phyloP scores from a whole-genome alignment of 2,329 filamentous ascomycete species.

The Ascosphaera aggregata region DNA sequence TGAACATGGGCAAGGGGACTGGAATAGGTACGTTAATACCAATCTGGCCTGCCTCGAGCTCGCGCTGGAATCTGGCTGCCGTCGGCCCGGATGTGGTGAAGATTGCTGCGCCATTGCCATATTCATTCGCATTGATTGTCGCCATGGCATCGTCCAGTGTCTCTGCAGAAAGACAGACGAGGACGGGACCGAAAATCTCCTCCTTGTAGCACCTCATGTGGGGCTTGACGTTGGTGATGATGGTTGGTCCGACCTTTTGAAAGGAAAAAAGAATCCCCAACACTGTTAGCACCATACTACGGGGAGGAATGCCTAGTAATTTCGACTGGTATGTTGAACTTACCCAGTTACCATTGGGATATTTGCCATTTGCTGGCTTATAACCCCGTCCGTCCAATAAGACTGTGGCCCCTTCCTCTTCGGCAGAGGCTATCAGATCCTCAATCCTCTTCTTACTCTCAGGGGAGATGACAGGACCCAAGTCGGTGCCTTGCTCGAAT shows the following conservation, averaged over 20 bases:
- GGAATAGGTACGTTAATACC: constrained; percentile 45
- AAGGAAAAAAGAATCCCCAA: background rate
- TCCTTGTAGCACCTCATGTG: constrained; percentile 44
- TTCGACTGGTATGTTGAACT: constrained; percentile 8
- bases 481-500: constrained; percentile 35
- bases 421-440: constrained; percentile 34
- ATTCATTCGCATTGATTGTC: constrained; percentile 33
- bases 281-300: background rate
- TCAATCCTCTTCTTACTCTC: constrained; percentile 41
- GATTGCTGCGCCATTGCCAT: constrained; percentile 43
- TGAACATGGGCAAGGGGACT: constrained; percentile 38
- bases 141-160: constrained; percentile 37
- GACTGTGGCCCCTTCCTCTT: constrained; percentile 40
- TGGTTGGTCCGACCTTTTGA: constrained; percentile 34
- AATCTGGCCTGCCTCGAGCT: constrained; percentile 42
- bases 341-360: constrained; percentile 43
- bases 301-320: background rate
- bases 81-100: constrained; percentile 40
- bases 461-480: constrained; percentile 40
- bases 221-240: constrained; percentile 40
- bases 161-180: constrained; percentile 35
- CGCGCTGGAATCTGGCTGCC: constrained; percentile 37
- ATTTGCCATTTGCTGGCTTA: constrained; percentile 30
- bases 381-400: constrained; percentile 36
- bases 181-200: constrained; percentile 44